A percentile compares a stretch with the other conserved stretches of the same genome.
Evolutionary conservation across 805 yeast genomes (phyloP).

Genomic region (Schizosaccharomyces pombe): DNA sequence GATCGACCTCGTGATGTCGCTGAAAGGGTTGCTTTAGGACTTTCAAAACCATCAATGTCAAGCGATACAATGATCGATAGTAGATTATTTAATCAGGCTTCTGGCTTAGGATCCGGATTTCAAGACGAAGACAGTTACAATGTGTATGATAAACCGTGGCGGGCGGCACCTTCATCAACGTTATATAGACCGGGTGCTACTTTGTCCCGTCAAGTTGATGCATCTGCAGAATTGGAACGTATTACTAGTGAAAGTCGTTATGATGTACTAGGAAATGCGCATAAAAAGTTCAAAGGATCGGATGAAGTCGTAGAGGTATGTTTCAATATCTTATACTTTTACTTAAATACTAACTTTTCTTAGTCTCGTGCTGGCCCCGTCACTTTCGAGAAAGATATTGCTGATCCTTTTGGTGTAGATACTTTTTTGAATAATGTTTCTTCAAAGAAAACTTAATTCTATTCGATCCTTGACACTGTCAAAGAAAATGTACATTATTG

Average conservation of each 20-base stretch:
- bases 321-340: background rate
- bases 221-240: constrained; percentile 13
- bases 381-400: constrained; percentile 22
- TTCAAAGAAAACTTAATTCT: background rate
- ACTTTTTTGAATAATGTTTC: constrained; percentile 4
- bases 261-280: constrained; percentile 11
- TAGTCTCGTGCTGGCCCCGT: constrained; percentile 21
- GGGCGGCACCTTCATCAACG: constrained; percentile 25
- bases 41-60: constrained; percentile 19
- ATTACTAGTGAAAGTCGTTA: constrained; percentile 13
- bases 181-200: constrained; percentile 23
- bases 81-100: constrained; percentile 28
- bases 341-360: background rate
- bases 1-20: constrained; percentile 29
- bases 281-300: constrained; percentile 10
- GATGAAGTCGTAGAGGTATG: constrained; percentile 6
- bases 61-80: constrained; percentile 33
- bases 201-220: constrained; percentile 12
- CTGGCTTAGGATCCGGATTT: constrained; percentile 14
- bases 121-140: constrained; percentile 6
- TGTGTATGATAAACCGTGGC: constrained; percentile 36
- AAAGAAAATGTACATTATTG: no score
- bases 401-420: constrained; percentile 6
- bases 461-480: no score
- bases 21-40: constrained; percentile 31